These are phyloP conservation scores for Datisca glomerata DNA, from an alignment of 306 rosid genomes.

Conservation along the genomic window DNA sequence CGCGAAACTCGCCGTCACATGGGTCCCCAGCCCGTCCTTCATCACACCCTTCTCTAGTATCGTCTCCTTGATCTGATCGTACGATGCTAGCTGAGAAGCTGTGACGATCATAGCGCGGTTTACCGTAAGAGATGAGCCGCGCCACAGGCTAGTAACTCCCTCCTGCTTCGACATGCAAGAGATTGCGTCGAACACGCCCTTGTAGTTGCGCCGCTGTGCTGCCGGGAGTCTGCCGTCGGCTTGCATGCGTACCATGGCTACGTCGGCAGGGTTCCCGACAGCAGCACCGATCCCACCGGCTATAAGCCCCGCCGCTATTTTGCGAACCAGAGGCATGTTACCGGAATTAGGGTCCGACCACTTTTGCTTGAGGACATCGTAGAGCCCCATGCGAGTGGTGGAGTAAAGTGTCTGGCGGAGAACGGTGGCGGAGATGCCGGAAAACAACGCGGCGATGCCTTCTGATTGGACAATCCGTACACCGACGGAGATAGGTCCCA, in stretches of 20 bases:
- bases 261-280: conserved; percentile 80
- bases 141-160: conserved; percentile 72
- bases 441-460: conserved; percentile 46
- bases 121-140: conserved; percentile 79
- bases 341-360: conserved; percentile 51
- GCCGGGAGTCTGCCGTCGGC: conserved; percentile 77
- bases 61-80: conserved; percentile 65
- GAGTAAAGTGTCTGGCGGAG: conserved; percentile 75
- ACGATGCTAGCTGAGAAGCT: conserved; percentile 79
- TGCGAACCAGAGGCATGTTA: conserved; percentile 25
- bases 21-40: conserved; percentile 64
- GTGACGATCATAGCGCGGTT: conserved; percentile 94
- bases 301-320: conserved; percentile 46
- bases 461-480: conserved; percentile 29
- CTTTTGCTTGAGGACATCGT: conserved; percentile 46
- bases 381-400: conserved; percentile 82
- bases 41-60: conserved; percentile 40
- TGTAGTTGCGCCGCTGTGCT: conserved; percentile 52
- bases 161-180: conserved; percentile 44
- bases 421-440: conserved; percentile 71
- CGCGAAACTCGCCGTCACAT: conserved; percentile 72
- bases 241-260: conserved; percentile 91
- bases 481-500: conserved; percentile 47
- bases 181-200: conserved; percentile 63
- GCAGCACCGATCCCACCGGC: conserved; percentile 79